Conservation (phyloP, 768 basidiomycete species). For the Suillus cothurnatus region DNA sequence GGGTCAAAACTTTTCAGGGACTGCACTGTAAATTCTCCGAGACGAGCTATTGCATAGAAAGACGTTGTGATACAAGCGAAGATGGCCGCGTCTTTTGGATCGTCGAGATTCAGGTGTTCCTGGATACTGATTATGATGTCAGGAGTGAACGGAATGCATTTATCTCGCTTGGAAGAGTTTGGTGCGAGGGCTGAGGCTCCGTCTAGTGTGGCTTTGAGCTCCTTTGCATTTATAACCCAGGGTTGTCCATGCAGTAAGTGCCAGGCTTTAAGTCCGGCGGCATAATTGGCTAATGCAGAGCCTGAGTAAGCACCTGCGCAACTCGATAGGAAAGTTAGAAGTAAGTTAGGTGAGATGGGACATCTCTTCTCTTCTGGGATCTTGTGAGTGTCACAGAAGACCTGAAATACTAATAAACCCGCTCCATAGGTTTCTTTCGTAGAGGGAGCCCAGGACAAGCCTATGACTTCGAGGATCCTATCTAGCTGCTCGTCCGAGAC, state of each 20-base stretch:
- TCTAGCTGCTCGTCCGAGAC: too few species aligned
- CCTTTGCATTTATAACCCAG: constrained; percentile 16
- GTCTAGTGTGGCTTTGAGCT: constrained; percentile 20
- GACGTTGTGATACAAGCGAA: constrained; percentile 39
- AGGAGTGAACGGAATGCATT: constrained; percentile 34
- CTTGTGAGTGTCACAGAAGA: too few species aligned
- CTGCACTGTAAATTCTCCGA: constrained; percentile 43
- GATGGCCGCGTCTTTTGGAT: constrained; percentile 37
- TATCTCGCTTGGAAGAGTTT: constrained; percentile 26
- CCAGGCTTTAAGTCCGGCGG: constrained; percentile 24
- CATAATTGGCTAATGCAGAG: constrained; percentile 13
- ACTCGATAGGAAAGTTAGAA: too few species aligned
- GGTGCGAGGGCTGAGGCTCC: constrained; percentile 1
- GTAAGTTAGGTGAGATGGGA: too few species aligned
- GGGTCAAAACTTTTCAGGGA: constrained; percentile 34
- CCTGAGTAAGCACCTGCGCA: constrained; percentile 8
- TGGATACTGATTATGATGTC: neutral
- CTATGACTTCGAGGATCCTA: too few species aligned
- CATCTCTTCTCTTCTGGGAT: too few species aligned
- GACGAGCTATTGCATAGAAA: constrained; percentile 36
- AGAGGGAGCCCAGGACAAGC: too few species aligned
- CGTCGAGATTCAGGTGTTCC: constrained; percentile 22
- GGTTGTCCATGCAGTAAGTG: constrained; percentile 23
- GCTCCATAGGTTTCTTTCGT: too few species aligned
- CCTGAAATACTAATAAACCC: too few species aligned